Conservation (phyloP, 768 basidiomycete species). For the Polyporus arcularius region DNA sequence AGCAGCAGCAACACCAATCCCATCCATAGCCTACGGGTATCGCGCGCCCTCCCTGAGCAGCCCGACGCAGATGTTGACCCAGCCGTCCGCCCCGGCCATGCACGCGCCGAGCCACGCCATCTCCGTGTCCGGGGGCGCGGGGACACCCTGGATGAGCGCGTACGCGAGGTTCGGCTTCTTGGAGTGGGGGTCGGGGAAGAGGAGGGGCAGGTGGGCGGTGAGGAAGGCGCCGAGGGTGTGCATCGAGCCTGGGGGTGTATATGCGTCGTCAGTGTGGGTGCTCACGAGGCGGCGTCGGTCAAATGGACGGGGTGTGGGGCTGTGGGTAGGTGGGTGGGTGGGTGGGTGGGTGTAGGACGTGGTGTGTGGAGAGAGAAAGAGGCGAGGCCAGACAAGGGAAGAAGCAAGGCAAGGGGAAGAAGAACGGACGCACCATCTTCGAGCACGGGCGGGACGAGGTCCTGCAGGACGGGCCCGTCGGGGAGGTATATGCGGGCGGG, state of each 20-base stretch:
- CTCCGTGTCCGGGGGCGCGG: slow-evolving; percentile 81
- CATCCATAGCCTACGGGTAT: not conserved
- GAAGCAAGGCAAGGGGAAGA: slow-evolving; percentile 10
- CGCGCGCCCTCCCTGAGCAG: slow-evolving; percentile 25
- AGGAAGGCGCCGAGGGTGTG: slow-evolving; percentile 73
- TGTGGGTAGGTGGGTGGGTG: too few species aligned
- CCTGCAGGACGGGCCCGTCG: slow-evolving; percentile 89
- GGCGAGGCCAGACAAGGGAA: not conserved
- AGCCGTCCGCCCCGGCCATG: slow-evolving; percentile 91
- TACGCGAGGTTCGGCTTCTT: slow-evolving; percentile 58
- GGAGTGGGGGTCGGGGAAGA: slow-evolving; percentile 57
- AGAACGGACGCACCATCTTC: slow-evolving; percentile 64
- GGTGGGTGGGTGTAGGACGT: too few species aligned
- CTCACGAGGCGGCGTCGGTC: too few species aligned
- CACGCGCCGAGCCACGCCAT: slow-evolving; percentile 94
- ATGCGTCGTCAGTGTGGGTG: too few species aligned
- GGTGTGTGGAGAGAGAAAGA: not conserved
- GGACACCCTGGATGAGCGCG: slow-evolving; percentile 83
- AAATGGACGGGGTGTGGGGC: not conserved
- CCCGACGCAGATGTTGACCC: slow-evolving; percentile 88
- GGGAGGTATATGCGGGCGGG: slow-evolving; percentile 89
- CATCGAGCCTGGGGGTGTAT: slow-evolving; percentile 52
- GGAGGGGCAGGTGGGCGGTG: slow-evolving; percentile 71
- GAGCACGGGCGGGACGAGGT: slow-evolving; percentile 76
- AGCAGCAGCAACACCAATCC: not conserved